A percentile compares a stretch with the other conserved stretches of the same genome.
Evolutionary conservation across 2,329 filamentous ascomycete species (phyloP).

Genomic region (Apiospora sp.): DNA sequence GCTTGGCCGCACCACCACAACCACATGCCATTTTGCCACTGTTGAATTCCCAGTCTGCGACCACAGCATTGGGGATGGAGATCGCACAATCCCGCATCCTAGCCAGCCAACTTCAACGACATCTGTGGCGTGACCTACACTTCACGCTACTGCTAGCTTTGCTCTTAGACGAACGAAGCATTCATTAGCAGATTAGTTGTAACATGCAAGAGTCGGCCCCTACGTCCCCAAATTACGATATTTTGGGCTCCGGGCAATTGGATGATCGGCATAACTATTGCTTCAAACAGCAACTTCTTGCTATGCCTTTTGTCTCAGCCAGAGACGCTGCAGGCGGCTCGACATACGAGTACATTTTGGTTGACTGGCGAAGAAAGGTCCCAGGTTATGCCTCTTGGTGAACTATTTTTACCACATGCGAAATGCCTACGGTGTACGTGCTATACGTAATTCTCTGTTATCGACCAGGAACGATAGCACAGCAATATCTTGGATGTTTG

Average conservation of each 20-base stretch:
- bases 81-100: slow-evolving; percentile 8
- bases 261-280: background rate
- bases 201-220: background rate
- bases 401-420: background rate
- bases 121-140: slow-evolving; percentile 15
- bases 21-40: background rate
- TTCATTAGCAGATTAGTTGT: background rate
- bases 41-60: background rate
- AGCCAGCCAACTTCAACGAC: background rate
- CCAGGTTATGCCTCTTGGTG: background rate
- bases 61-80: background rate
- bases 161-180: background rate
- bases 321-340: background rate
- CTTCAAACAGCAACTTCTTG: background rate
- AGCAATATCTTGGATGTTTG: background rate
- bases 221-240: background rate
- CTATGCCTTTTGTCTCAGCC: background rate
- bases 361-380: background rate
- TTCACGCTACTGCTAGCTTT: background rate
- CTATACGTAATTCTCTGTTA: background rate
- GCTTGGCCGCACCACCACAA: background rate
- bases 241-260: background rate
- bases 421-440: background rate
- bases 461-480: background rate
- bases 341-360: background rate